phyloP scores from a whole-genome alignment of 2,329 filamentous ascomycete genomes.

The Penicillium sclerotiorum region DNA sequence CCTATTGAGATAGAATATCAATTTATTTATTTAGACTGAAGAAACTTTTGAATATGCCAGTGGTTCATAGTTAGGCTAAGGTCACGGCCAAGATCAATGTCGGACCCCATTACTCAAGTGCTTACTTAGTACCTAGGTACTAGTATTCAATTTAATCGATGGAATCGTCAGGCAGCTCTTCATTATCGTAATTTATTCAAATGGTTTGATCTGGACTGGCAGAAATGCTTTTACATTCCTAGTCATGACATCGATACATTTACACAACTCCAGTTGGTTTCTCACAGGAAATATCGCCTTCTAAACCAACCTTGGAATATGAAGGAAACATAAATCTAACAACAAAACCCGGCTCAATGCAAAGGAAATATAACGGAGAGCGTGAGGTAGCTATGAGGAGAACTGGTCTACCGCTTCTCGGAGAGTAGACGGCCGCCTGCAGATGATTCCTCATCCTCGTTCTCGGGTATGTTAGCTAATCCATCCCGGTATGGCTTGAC shows the following conservation, averaged over 20 bases:
- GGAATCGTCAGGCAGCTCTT: too few species aligned
- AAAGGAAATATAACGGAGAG: slow-evolving; percentile 16
- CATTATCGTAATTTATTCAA: background rate
- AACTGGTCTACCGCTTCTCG: slow-evolving; percentile 22
- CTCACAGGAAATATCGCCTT: slow-evolving; percentile 14
- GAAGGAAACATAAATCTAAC: slow-evolving; percentile 18
- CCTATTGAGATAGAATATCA: too few species aligned
- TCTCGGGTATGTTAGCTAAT: slow-evolving; percentile 22
- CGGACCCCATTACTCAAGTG: too few species aligned
- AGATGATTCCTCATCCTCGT: slow-evolving; percentile 24
- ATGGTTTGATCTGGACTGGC: background rate
- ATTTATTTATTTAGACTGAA: too few species aligned
- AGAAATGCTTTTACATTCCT: slow-evolving; percentile 4
- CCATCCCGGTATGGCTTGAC: slow-evolving; percentile 41
- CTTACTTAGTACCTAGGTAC: too few species aligned
- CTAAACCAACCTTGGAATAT: slow-evolving; percentile 8
- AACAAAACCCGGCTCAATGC: slow-evolving; percentile 17
- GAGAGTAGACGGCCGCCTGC: slow-evolving; percentile 17
- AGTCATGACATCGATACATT: slow-evolving; percentile 5
- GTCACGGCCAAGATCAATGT: too few species aligned
- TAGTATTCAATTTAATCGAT: too few species aligned
- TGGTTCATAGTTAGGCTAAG: too few species aligned
- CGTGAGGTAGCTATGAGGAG: slow-evolving; percentile 6
- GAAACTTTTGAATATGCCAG: too few species aligned
- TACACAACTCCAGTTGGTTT: slow-evolving; percentile 17